A percentile compares a stretch with the other conserved stretches of the same genome.
Evolutionary conservation across 768 basidiomycete species (phyloP).

Genomic region (Hypholoma sublateritium): DNA sequence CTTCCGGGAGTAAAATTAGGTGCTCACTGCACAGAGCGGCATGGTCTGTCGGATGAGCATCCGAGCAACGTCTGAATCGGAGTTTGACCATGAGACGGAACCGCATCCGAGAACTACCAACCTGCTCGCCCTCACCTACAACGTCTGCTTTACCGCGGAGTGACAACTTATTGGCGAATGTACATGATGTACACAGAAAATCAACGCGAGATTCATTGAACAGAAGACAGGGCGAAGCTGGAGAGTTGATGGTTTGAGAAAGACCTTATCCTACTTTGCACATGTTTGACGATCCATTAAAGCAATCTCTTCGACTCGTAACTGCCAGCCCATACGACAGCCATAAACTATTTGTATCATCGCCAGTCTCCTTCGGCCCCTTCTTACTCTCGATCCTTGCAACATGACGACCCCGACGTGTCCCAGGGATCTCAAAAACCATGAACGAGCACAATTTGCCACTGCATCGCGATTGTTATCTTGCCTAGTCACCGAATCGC

Average conservation of each 20-base stretch:
- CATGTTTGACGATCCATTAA: too few species aligned
- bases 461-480: slow-evolving; percentile 51
- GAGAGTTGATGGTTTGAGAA: too few species aligned
- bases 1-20: neutral
- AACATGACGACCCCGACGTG: neutral
- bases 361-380: too few species aligned
- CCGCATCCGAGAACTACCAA: slow-evolving; percentile 1
- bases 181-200: too few species aligned
- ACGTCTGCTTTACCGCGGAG: too few species aligned
- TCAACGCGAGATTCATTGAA: too few species aligned
- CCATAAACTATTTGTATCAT: too few species aligned
- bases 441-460: slow-evolving; percentile 46
- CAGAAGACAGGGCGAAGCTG: too few species aligned
- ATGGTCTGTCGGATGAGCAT: neutral
- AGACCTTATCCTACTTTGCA: too few species aligned
- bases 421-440: neutral
- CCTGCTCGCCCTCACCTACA: slow-evolving; percentile 17
- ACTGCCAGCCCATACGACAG: too few species aligned
- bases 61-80: neutral
- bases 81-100: slow-evolving; percentile 1
- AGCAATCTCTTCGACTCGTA: too few species aligned
- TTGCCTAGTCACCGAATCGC: slow-evolving; percentile 57
- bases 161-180: too few species aligned
- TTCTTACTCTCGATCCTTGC: neutral
- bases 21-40: neutral